Evolutionary conservation across 2,329 filamentous ascomycete species (phyloP).

Genomic region (Zasmidium angulare): DNA sequence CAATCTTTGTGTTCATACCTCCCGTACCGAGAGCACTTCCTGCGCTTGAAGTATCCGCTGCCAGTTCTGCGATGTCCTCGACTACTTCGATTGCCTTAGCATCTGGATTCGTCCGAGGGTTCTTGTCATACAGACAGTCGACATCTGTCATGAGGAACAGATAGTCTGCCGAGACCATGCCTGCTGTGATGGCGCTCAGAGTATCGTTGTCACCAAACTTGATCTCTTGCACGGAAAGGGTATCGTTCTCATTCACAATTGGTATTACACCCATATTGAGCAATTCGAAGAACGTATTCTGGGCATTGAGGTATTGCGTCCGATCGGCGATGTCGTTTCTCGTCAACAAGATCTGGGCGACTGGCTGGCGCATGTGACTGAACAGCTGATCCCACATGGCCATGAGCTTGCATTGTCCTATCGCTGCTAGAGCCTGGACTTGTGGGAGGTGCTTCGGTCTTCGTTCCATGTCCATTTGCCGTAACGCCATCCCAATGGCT

Average conservation of each 20-base stretch:
- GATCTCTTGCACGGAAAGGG: conserved; percentile 93
- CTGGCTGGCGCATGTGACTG: conserved; percentile 79
- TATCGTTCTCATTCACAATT: conserved; percentile 99
- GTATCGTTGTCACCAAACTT: conserved; percentile 99
- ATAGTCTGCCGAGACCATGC: conserved; percentile 95
- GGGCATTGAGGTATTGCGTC: conserved; percentile 92
- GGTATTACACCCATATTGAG: conserved; percentile 94
- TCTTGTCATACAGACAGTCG: conserved; percentile 95
- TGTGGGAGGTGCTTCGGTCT: conserved; percentile 87
- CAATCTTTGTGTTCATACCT: conserved; percentile 97
- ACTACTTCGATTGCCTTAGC: conserved; percentile 90
- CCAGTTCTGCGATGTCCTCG: conserved; percentile 77
- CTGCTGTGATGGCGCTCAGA: conserved; percentile 90
- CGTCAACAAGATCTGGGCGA: conserved; percentile 92
- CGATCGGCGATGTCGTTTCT: conserved; percentile 96
- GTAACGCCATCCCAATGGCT: conserved; percentile 89
- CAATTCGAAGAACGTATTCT: conserved; percentile 89
- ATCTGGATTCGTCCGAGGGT: conserved; percentile 80
- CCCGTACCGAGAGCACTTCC: conserved; percentile 89
- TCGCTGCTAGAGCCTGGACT: conserved; percentile 90
- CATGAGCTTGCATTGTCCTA: conserved; percentile 93
- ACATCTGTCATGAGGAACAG: conserved; percentile 99
- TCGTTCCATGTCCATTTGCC: conserved; percentile 83
- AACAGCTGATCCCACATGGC: conserved; percentile 95
- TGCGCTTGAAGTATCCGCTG: conserved; percentile 86